Base-by-base conservation (phyloP, 2,329 filamentous ascomycete genomes). In the Tolypocladium album region DNA sequence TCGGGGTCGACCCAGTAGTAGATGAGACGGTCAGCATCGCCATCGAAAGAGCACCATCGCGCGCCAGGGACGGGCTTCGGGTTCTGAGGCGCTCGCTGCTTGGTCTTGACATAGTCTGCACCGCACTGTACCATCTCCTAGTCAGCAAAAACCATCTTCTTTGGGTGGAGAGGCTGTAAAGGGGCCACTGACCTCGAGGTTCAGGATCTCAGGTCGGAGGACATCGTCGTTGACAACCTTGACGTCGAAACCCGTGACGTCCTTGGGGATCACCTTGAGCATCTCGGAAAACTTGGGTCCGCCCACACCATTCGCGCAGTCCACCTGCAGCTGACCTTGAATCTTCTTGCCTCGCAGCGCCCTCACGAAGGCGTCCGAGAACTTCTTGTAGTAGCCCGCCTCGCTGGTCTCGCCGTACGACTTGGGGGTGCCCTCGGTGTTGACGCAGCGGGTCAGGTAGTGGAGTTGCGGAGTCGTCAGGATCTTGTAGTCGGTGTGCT, bases 381-480 rank as follows among this genome's bases (percentile, higher is more conserved):
- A 83, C 80, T 99, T 99, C 76, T 94, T 84, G 75, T 97, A 97
- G 78, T 99, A 99, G 42, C 94, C 94, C 61, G 85, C 80, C 78
- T 97, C 93, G 63, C 89, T 96, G 58, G 91, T 84, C 70, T 91
- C 86, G 60, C 94, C 94, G 71, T 97, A 99, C 22, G 91, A 84
- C 67, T 92, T 87, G 60, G 89, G 87, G 2, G 90, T 95, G 62
- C 89, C 90, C 68, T 94, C 84, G 1, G 93, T 97, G 78, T 99
- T 99, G 76, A 92, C 84, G 74, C 92, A 96, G 65, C 94, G 90
- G 39, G 93, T 93, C 64, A 97, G 82, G 76, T 99, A 99, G 79
- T 99, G 94, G 61, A 99, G 83, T 77, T 97, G 94, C n/a, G 94
- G 94, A 4, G 94, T 99, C 15, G 94, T 97, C 69, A 97, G 81